Evolutionary conservation across 2,329 filamentous ascomycete genomes (phyloP), one percentile per base, ranked within the genome.

Genomic region (Cladosporium halotolerans): DNA sequence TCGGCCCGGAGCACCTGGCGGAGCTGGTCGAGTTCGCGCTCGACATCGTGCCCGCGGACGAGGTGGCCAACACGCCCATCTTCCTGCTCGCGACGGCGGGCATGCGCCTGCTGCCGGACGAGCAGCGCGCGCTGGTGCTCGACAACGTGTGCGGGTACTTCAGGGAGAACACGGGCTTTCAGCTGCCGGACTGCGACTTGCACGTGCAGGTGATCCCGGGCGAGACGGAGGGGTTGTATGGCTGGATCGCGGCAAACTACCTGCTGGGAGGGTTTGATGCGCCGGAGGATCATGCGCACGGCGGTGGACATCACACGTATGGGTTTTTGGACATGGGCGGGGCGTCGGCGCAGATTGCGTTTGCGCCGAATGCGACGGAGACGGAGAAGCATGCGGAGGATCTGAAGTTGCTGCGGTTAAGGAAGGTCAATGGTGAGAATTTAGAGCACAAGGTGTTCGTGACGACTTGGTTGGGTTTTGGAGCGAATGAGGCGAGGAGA

Each of bases 241-340:
- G 93, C 38, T 99, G 93, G 93, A 87, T 99, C 62, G 92, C 95
- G 7, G 88, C 92, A 50, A 99, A 99, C 67, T 99, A 99, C 66
- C 73, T 99, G 31, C 78, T 99, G 1, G 92, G 90, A 28, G 89
- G 90, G 3, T 97, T 99, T 63, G 88, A 97, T 68, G 76, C 80
- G 14, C 85, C 89, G 0, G 74, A 84, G 47, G 73, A 82, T 11
- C 88, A 96, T 63, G 75, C 82, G 50, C 89, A 96, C 68, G 90
- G 89, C 49, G 90, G 95, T 60, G 82, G 81, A 23, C 93, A 97
- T 68, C 88, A 91, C 65, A 99, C 93, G 0, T 99, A 97, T 69
- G 93, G 93, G 0, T 99, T 99, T 65, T 75, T 99, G 56, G 93
- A 99, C 68, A 99, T 99, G 95, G 93, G 93, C 46, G 93, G 93